Evolutionary conservation across 441 rosid genomes (phyloP).

Genomic region (Eutrema salsugineum): DNA sequence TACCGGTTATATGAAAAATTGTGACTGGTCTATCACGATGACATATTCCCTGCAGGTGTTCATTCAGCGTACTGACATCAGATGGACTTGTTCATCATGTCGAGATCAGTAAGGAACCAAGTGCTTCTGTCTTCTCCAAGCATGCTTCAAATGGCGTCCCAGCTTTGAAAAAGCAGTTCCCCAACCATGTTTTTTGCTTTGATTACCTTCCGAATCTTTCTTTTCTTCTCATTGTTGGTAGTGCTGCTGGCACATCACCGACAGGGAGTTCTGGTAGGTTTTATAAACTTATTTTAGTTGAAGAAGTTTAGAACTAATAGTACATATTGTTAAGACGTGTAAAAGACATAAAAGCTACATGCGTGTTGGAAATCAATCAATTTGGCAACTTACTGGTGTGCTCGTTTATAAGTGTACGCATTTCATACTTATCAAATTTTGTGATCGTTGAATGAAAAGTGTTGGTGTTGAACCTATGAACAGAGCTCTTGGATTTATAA

Average conservation of each 20-base stretch:
- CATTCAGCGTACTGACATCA: constrained; percentile 58
- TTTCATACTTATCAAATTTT: neutral
- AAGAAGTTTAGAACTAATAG: neutral
- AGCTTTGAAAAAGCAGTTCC: constrained; percentile 54
- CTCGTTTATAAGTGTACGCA: neutral
- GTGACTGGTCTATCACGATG: constrained; percentile 16
- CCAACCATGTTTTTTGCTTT: constrained; percentile 64
- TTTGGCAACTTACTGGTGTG: neutral
- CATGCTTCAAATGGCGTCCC: constrained; percentile 35
- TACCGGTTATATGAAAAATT: constrained; percentile 10
- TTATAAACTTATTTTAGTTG: constrained; percentile 21
- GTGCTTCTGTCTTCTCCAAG: constrained; percentile 52
- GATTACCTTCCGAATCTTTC: constrained; percentile 64
- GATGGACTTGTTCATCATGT: constrained; percentile 71
- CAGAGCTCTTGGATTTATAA: neutral
- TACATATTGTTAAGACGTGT: neutral
- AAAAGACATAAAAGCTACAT: constrained; percentile 4
- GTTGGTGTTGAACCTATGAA: neutral
- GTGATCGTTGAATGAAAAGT: neutral
- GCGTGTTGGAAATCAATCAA: neutral
- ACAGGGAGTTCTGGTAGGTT: constrained; percentile 60
- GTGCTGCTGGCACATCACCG: constrained; percentile 41
- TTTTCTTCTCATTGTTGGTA: constrained; percentile 62
- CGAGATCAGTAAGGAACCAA: constrained; percentile 71
- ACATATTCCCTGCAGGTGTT: constrained; percentile 54